Evolutionary conservation across 164 flowering plant genomes (phyloP).

Genomic region (Euptelea pleiosperma): DNA sequence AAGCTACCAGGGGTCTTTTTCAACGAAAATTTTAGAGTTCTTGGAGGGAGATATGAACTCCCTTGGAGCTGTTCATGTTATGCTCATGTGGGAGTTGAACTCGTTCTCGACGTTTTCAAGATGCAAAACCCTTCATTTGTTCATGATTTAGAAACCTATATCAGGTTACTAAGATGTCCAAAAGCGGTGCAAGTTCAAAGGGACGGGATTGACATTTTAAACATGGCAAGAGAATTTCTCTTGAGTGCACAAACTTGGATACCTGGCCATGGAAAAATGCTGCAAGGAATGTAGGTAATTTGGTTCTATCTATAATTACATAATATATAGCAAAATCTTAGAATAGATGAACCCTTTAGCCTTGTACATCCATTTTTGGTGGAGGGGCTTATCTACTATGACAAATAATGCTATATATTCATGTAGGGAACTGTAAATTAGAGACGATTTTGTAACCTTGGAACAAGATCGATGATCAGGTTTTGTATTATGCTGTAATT

Average conservation of each 20-base stretch:
- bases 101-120: slow-evolving; percentile 57
- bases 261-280: slow-evolving; percentile 18
- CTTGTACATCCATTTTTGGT: too few species aligned
- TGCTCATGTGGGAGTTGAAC: slow-evolving; percentile 61
- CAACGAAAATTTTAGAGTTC: slow-evolving; percentile 54
- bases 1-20: slow-evolving; percentile 35
- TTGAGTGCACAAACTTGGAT: slow-evolving; percentile 24
- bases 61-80: slow-evolving; percentile 70
- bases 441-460: too few species aligned
- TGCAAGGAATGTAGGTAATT: slow-evolving; percentile 25
- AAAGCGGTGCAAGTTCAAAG: slow-evolving; percentile 17
- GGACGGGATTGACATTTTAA: slow-evolving; percentile 22
- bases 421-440: too few species aligned
- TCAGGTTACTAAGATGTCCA: slow-evolving; percentile 36
- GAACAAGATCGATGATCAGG: too few species aligned
- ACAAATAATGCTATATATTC: too few species aligned
- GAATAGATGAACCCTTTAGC: too few species aligned
- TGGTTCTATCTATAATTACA: slow-evolving; percentile 25
- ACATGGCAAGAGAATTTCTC: slow-evolving; percentile 26
- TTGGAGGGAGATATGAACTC: slow-evolving; percentile 41
- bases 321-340: too few species aligned
- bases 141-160: slow-evolving; percentile 56
- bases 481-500: too few species aligned
- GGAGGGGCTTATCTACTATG: too few species aligned
- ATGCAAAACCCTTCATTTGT: slow-evolving; percentile 58